These are phyloP conservation scores for Phytophthora ramorum DNA, from an alignment of 352 stramenopile species.

Conservation along the genomic window DNA sequence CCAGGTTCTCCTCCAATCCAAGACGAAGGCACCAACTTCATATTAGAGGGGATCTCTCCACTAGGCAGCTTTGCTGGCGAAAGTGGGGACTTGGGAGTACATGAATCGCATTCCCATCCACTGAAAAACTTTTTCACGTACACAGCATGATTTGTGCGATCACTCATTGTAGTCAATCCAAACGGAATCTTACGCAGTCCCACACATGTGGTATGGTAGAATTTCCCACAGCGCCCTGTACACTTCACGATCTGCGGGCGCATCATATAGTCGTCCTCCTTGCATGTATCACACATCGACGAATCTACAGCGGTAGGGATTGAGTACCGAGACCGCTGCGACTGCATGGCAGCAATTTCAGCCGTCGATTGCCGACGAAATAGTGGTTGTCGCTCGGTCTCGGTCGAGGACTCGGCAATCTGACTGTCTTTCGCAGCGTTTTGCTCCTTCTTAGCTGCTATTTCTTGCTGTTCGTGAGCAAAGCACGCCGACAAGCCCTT, in stretches of 20 bases:
- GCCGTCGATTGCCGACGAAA: conserved; percentile 65
- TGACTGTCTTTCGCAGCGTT: conserved; percentile 22
- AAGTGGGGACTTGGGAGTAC: conserved; percentile 31
- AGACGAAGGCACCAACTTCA: conserved; percentile 53
- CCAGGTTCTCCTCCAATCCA: conserved; percentile 41
- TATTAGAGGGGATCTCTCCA: conserved; percentile 45
- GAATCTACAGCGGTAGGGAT: conserved; percentile 39
- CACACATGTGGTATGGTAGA: conserved; percentile 82
- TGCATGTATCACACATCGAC: conserved; percentile 61
- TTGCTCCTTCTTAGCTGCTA: conserved; percentile 28
- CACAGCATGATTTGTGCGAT: conserved; percentile 78
- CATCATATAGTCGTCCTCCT: conserved; percentile 88
- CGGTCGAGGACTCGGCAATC: conserved; percentile 10
- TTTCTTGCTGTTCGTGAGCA: conserved; percentile 34
- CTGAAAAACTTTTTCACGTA: conserved; percentile 90
- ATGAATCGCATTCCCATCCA: conserved; percentile 74
- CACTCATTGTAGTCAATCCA: conserved; percentile 81
- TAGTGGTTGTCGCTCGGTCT: conserved; percentile 20
- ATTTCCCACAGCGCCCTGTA: conserved; percentile 49
- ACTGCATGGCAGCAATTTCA: conserved; percentile 81
- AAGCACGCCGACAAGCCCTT: conserved; percentile 66
- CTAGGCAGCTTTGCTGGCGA: neutral
- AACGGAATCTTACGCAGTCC: conserved; percentile 84
- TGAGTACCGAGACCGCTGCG: conserved; percentile 59
- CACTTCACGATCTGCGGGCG: conserved; percentile 76